Base-by-base conservation (phyloP, 139 green algal species). In the Chlamydomonas sphaeroides region DNA sequence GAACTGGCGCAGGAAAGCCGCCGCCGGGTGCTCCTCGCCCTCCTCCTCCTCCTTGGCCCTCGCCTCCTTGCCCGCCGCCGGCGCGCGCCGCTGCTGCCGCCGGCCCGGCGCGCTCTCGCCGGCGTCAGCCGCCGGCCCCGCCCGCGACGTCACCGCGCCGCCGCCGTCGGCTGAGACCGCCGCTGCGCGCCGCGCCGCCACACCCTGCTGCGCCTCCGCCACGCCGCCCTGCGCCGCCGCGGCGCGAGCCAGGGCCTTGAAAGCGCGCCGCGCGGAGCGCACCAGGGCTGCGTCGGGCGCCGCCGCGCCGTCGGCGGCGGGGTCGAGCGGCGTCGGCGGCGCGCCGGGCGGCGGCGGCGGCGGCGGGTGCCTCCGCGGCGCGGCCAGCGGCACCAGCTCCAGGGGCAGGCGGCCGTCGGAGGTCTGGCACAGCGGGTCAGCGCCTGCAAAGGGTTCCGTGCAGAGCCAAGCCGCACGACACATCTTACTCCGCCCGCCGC, bases 1-100 rank as follows among this genome's bases (percentile, higher is more conserved):
- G 63, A 86, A 85, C 39, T 84, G 65, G n/a, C 30, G 45, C 39
- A 67, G n/a, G 38, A 83, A 89, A 1, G 59, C 61, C n/a, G 66
- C 79, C 14, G 56, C 65, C 0, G 79, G 78, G 68, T 35, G 56
- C 35, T 70, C 53, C 23, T 45, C 41, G 25, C 28, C 42, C 68
- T 48, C 33, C 38, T 49, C 45, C 42, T 32, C 30, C 17, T 11
- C 66, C 66, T 72, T 72, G 21, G 39, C 49, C 3, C 1, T 38
- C 66, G 38, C 66, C 39, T 15, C 35, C 39, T 17, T 39, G 6
- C 38, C 66, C 25, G 25, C 66, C 66, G 66, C 66, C 66, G 65
- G 6, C 66, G 21, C 66, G 21, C 53, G 30, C 59, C n/a, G 59
- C n/a, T 0, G 59, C 59, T 4, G 30, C 59, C 18, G 56, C 56